phyloP scores from a whole-genome alignment of 495 filamentous ascomycete genomes.

The Penicillium coffeae region DNA sequence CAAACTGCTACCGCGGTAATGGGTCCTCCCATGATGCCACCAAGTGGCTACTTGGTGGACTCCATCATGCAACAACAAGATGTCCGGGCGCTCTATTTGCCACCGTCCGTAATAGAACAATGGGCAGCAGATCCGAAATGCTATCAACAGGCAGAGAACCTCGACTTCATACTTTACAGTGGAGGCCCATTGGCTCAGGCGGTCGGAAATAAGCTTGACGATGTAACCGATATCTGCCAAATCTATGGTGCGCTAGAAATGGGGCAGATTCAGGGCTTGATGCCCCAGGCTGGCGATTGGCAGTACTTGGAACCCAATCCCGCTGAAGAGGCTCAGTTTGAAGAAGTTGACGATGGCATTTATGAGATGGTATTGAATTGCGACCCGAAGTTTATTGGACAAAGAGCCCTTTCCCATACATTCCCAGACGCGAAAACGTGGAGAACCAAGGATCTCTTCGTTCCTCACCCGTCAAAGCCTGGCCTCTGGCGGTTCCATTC shows the following conservation, averaged over 20 bases:
- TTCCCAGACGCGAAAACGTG: constrained; percentile 37
- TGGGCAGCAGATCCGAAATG: constrained; percentile 13
- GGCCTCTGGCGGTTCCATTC: constrained; percentile 51
- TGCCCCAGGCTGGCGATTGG: constrained; percentile 40
- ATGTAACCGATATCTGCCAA: constrained; percentile 25
- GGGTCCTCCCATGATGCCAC: constrained; percentile 20
- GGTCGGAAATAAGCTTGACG: constrained; percentile 18
- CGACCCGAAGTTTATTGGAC: constrained; percentile 4
- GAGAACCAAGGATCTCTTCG: constrained; percentile 53
- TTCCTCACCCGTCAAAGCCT: constrained; percentile 42
- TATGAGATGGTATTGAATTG: constrained; percentile 42
- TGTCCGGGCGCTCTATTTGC: constrained; percentile 18
- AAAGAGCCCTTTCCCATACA: constrained; percentile 15
- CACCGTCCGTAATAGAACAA: constrained; percentile 24
- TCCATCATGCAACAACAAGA: constrained; percentile 19
- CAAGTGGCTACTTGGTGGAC: constrained; percentile 17
- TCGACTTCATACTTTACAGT: constrained; percentile 24
- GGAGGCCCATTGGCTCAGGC: constrained; percentile 21
- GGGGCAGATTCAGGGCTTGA: constrained; percentile 15
- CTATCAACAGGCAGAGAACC: constrained; percentile 12
- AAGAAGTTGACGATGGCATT: constrained; percentile 36
- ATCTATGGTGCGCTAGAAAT: constrained; percentile 27
- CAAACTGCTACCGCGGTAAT: constrained; percentile 19
- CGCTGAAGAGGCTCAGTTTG: constrained; percentile 37
- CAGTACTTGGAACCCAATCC: constrained; percentile 48